Base-by-base conservation (phyloP, 2,329 filamentous ascomycete genomes). In the Penicillium hesseltinei region DNA sequence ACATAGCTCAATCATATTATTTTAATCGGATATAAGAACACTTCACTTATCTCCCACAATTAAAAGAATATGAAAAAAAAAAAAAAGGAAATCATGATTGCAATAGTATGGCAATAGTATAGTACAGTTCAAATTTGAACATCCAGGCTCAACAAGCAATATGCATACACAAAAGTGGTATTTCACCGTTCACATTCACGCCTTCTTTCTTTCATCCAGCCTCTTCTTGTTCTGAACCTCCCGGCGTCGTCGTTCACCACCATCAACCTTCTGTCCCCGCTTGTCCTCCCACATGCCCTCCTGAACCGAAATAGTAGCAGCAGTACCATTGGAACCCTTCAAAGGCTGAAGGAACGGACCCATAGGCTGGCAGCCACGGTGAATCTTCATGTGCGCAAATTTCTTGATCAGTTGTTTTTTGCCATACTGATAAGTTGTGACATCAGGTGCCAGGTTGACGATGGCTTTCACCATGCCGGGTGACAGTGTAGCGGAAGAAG, bases 281-380 rank as follows among this genome's bases (percentile, higher is more conserved):
- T 84, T 88, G 69, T 92, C 82, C 80, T 97, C 93, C 94, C 93
- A 97, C 80, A 97, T 88, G 10, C 93, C 92, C 74, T 97, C 92
- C 56, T 87, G 85, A 23, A 90, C 82, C 62, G 82, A 81, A 65
- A 97, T 81, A 51, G 82, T 80, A 11, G 88, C 90, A 9, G 85
- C 86, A 40, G 79, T 77, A 1, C 84, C 82, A 57, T 78, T 74
- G 35, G 78, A 77, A 1, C 84, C 84, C 74, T 89, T 87, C 29
- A 92, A 71, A 5, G 86, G 85, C 70, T 88, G 80, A 6, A 92
- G 84, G 67, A 87, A 89, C 2, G 90, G 90, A 0, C 93, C 93
- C 23, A 81, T 82, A 64, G 97, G 91, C 31, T 82, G 85, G 66
- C 82, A 83, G 1, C 85, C 85, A 3, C 87, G 85, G 59, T 84